Base-by-base conservation (phyloP, 805 yeast genomes). In the Cyberlindnera maclurae region DNA sequence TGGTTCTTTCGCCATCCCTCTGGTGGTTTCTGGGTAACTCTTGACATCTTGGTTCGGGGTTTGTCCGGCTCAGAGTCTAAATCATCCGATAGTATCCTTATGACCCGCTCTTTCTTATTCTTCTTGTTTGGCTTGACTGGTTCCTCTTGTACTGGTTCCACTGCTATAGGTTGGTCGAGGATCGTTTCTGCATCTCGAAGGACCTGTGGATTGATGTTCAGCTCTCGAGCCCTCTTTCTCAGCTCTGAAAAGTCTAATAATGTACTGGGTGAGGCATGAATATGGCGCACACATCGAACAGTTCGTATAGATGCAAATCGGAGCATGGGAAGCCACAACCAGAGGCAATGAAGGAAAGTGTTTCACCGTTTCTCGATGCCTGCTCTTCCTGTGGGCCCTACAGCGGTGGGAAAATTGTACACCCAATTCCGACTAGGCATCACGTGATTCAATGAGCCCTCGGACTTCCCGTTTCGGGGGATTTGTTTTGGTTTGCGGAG, bases 1-100 rank as follows among this genome's bases (percentile, higher is more conserved):
- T 45, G 50, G 39, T 53, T 55, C 33, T 51, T 53, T 38, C 73
- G 59, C 82, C 77, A 75, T 40, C 59, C 58, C 29, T 47, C 46
- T 2, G 82, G 82, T 4, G 37, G 33, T 17, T 34, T 26, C 24
- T 6, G 8, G 8, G 24, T 20, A 20, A 8, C 8, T 20, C 24
- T 20, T 5, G 24, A 20, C 8, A 8, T 12, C 37, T 26, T 26
- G 29, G 11, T 6, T 33, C 28, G 68, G 65, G 12, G 15, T 17
- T 11, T 13, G 15, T 29, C 18, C 17, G 12, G 9, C 17, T 15
- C 9, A 13, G 32, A 12, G 13, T 28, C 13, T 8, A 15, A n/a
- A n/a, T n/a, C n/a, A n/a, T n/a, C n/a, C 18, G 12, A 32, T 42
- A 3, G 32, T 29, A 13, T 18, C 16, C 5, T 15, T 24, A 24